phyloP scores from a whole-genome alignment of 1,284 basidiomycete genomes.

The Rhodotorula sp. region DNA sequence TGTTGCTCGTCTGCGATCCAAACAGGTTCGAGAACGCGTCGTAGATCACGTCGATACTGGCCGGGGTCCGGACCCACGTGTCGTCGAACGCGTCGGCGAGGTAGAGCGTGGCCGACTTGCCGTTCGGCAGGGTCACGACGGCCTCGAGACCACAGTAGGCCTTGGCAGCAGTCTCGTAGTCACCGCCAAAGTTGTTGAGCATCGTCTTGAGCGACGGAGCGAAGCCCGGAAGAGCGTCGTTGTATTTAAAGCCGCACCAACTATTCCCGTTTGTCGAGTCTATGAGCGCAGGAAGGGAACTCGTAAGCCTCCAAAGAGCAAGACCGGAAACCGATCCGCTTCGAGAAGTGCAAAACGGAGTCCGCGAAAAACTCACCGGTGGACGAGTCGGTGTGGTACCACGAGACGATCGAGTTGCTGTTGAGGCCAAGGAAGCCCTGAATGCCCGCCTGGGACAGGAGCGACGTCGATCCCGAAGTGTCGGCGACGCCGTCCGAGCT shows the following conservation, averaged over 20 bases:
- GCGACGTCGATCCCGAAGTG: slow-evolving; percentile 12
- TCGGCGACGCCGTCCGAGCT: slow-evolving; percentile 23
- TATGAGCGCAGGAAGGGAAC: neutral
- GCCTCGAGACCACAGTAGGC: slow-evolving; percentile 40
- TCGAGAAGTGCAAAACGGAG: slow-evolving; percentile 3
- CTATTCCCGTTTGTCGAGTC: neutral
- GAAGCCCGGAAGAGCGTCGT: slow-evolving; percentile 24
- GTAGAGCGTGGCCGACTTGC: slow-evolving; percentile 18
- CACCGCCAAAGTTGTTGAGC: slow-evolving; percentile 29
- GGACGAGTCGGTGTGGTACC: slow-evolving; percentile 33
- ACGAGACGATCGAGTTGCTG: slow-evolving; percentile 21
- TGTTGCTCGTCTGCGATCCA: slow-evolving; percentile 21
- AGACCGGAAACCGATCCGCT: neutral
- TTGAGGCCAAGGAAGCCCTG: slow-evolving; percentile 29
- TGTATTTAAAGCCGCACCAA: slow-evolving; percentile 3
- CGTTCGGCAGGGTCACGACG: slow-evolving; percentile 19
- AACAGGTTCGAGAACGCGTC: slow-evolving; percentile 18
- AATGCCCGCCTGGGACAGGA: slow-evolving; percentile 20
- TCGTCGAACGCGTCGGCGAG: slow-evolving; percentile 38
- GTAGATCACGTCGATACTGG: slow-evolving; percentile 34
- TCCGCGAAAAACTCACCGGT: slow-evolving; percentile 33
- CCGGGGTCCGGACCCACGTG: slow-evolving; percentile 36
- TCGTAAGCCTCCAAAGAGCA: too few species aligned
- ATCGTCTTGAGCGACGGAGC: slow-evolving; percentile 33
- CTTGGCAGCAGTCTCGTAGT: slow-evolving; percentile 26